These are phyloP conservation scores for Albifimbria verrucaria DNA, from an alignment of 2,329 filamentous ascomycete species.

Conservation along the genomic window DNA sequence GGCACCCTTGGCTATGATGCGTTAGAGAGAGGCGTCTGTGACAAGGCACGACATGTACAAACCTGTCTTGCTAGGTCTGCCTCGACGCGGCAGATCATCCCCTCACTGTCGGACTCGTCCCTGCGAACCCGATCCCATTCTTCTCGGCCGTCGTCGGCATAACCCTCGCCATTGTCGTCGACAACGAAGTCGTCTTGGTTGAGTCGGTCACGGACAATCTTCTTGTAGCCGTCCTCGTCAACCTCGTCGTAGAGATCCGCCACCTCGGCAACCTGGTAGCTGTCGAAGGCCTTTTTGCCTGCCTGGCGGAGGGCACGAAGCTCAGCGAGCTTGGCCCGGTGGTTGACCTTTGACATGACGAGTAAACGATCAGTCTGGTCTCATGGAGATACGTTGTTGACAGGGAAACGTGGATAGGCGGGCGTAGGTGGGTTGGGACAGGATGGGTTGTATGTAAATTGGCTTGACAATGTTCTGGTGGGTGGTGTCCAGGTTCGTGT, in stretches of 20 bases:
- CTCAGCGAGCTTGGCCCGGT: conserved; percentile 64
- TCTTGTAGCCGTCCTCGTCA: conserved; percentile 96
- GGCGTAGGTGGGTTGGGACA: neutral
- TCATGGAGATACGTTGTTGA: conserved; percentile 15
- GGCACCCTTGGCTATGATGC: conserved; percentile 70
- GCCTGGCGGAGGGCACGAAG: conserved; percentile 79
- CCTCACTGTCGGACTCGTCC: conserved; percentile 72
- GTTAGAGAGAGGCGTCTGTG: neutral
- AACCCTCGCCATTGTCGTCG: conserved; percentile 95
- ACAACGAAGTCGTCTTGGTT: conserved; percentile 98
- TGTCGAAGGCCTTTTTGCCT: conserved; percentile 86
- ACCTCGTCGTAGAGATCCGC: conserved; percentile 91
- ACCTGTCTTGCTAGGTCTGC: conserved; percentile 51
- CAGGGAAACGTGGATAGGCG: no score
- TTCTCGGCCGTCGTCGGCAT: conserved; percentile 92
- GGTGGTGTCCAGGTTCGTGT: neutral
- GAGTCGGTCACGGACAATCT: conserved; percentile 82
- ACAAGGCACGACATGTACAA: conserved; percentile 17
- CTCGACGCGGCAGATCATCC: conserved; percentile 32
- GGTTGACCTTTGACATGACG: conserved; percentile 34
- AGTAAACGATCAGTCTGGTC: conserved; percentile 6
- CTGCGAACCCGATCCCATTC: conserved; percentile 78
- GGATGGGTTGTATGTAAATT: neutral
- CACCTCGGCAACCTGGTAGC: conserved; percentile 82
- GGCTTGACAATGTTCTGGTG: neutral